Conservation (phyloP, 306 rosid species). For the Biancaea sappan region DNA sequence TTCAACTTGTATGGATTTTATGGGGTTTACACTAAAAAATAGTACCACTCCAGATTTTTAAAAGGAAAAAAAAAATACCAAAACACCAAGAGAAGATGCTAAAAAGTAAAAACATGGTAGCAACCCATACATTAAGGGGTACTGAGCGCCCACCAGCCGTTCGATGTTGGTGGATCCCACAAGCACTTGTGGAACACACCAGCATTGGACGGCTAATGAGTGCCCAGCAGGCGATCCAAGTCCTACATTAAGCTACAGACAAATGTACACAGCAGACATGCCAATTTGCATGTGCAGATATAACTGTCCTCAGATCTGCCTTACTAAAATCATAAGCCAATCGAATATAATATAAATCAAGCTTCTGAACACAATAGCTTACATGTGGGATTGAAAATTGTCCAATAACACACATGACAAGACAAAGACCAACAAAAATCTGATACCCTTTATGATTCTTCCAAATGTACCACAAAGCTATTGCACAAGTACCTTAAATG, state of each 20-base stretch:
- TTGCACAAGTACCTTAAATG: neutral
- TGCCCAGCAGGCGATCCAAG: too few relatives aligned
- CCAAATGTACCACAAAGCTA: neutral
- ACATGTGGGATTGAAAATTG: neutral
- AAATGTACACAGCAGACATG: neutral
- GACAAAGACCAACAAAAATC: neutral
- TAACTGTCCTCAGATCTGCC: neutral
- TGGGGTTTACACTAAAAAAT: too few relatives aligned
- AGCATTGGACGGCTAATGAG: too few relatives aligned
- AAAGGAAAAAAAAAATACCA: too few relatives aligned
- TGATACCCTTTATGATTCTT: neutral
- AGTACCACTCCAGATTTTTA: too few relatives aligned
- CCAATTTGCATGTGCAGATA: slow-evolving; percentile 12
- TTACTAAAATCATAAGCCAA: neutral
- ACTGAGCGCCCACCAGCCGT: too few relatives aligned
- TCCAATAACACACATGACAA: slow-evolving; percentile 5
- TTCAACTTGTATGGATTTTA: too few relatives aligned
- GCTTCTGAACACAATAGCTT: neutral
- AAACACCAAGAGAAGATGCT: too few relatives aligned
- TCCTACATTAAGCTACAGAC: neutral
- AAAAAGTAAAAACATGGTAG: too few relatives aligned
- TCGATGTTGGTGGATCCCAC: too few relatives aligned
- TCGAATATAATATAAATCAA: neutral
- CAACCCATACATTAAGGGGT: too few relatives aligned
- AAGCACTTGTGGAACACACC: too few relatives aligned